A percentile compares a stretch with the other conserved stretches of the same genome.
Conservation (phyloP, 345 rosid species). For the Sapria himalayana region DNA sequence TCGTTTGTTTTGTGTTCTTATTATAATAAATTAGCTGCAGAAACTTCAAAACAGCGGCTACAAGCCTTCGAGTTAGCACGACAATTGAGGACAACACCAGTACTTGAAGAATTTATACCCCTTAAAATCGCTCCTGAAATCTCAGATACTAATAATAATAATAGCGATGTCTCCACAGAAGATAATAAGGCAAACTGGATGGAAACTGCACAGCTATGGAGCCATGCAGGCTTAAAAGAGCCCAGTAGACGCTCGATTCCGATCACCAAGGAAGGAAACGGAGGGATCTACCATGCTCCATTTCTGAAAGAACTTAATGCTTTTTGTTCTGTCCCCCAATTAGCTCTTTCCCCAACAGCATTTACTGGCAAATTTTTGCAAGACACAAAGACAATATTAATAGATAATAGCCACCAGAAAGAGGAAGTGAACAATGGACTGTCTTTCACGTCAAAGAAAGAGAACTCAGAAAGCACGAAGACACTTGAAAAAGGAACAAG, state of each 20-base stretch:
- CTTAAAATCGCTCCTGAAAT: conserved; percentile 31
- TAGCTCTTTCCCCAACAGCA: conserved; percentile 51
- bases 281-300: conserved; percentile 86
- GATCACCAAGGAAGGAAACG: conserved; percentile 37
- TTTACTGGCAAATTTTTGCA: conserved; percentile 24
- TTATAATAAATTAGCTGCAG: conserved; percentile 53
- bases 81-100: conserved; percentile 39
- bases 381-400: too few relatives aligned
- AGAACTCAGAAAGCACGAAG: conserved; percentile 13
- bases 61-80: conserved; percentile 41
- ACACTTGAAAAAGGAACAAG: conserved; percentile 20
- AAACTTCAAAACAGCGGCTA: conserved; percentile 66
- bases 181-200: conserved; percentile 69
- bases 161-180: conserved; percentile 11
- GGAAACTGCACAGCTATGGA: conserved; percentile 92
- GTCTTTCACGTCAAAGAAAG: conserved; percentile 18
- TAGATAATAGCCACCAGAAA: too few relatives aligned
- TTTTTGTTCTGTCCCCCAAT: conserved; percentile 27
- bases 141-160: too few relatives aligned
- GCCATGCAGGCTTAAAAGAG: conserved; percentile 36
- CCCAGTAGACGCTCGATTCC: conserved; percentile 16
- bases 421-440: conserved; percentile 23
- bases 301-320: conserved; percentile 55
- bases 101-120: conserved; percentile 95
- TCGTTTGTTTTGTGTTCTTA: conserved; percentile 13